Conservation (phyloP, 1,284 basidiomycete species). For the Tylopilus sp. region DNA sequence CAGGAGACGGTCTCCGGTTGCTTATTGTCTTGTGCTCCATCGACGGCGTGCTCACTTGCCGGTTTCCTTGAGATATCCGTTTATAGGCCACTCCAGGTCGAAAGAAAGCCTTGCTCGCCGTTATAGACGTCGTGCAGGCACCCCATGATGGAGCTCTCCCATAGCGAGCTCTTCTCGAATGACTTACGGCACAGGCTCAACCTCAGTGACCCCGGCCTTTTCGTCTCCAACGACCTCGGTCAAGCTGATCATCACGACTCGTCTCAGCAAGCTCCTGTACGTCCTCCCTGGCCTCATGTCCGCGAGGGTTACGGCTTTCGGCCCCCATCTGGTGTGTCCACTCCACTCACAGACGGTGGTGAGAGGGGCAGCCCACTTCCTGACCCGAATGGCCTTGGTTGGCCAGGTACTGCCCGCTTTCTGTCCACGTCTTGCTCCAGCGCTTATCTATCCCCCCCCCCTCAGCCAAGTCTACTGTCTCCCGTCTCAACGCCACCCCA, state of each 20-base stretch:
- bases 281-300: conserved; percentile 34
- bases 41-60: conserved; percentile 10
- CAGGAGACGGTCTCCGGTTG: conserved; percentile 10
- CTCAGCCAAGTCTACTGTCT: conserved; percentile 85
- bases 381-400: conserved; percentile 86
- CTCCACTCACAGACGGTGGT: conserved; percentile 44
- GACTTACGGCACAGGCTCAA: conserved; percentile 27
- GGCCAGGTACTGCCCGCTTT: conserved; percentile 69
- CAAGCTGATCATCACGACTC: conserved; percentile 8
- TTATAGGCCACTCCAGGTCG: conserved; percentile 20
- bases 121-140: too few species aligned
- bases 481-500: conserved; percentile 76
- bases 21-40: conserved; percentile 13
- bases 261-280: conserved; percentile 17
- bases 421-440: conserved; percentile 8
- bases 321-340: conserved; percentile 60
- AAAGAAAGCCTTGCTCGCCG: too few species aligned
- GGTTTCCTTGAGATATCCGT: conserved; percentile 27
- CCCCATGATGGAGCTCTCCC: too few species aligned
- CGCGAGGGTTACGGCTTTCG: conserved; percentile 83
- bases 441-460: conserved; percentile 8
- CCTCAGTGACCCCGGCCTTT: conserved; percentile 4
- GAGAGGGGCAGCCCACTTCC: conserved; percentile 51
- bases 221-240: conserved; percentile 9
- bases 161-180: conserved; percentile 25